Evolutionary conservation across 192 early-diverging fungal species (phyloP).

Genomic region (Coemansia sp.): DNA sequence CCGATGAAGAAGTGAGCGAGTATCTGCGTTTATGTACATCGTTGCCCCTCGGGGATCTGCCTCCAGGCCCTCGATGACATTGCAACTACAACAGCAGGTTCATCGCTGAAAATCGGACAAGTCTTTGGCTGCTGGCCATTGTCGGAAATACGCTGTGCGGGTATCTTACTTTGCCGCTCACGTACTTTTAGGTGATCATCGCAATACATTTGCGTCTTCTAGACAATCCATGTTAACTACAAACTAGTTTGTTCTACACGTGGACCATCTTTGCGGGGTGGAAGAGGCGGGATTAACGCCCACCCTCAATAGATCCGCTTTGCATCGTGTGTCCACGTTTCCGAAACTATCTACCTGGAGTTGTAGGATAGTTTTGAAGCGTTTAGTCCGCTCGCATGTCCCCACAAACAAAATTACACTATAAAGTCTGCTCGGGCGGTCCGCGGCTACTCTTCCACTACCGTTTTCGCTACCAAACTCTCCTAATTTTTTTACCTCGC

Average conservation of each 20-base stretch:
- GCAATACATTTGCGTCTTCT: neutral
- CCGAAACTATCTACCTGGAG: neutral
- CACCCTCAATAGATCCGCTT: neutral
- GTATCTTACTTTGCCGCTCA: slow-evolving; percentile 3
- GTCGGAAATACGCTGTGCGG: slow-evolving; percentile 10
- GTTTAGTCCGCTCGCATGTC: neutral
- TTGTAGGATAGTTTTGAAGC: neutral
- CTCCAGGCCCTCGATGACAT: neutral
- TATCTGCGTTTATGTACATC: neutral
- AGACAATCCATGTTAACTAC: neutral
- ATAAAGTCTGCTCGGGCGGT: slow-evolving; percentile 1
- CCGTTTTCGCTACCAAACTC: neutral
- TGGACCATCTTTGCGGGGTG: neutral
- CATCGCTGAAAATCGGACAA: slow-evolving; percentile 7
- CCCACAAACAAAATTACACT: neutral
- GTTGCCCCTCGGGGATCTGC: neutral
- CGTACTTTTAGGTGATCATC: neutral
- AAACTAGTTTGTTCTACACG: neutral
- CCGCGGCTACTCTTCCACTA: neutral
- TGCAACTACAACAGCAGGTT: neutral
- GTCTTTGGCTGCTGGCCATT: slow-evolving; percentile 10
- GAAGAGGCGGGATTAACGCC: neutral
- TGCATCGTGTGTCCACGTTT: neutral
- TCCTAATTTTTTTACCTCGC: neutral
- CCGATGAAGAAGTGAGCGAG: slow-evolving; percentile 18